Conservation (phyloP, 345 rosid species). For the Psidium guajava region DNA sequence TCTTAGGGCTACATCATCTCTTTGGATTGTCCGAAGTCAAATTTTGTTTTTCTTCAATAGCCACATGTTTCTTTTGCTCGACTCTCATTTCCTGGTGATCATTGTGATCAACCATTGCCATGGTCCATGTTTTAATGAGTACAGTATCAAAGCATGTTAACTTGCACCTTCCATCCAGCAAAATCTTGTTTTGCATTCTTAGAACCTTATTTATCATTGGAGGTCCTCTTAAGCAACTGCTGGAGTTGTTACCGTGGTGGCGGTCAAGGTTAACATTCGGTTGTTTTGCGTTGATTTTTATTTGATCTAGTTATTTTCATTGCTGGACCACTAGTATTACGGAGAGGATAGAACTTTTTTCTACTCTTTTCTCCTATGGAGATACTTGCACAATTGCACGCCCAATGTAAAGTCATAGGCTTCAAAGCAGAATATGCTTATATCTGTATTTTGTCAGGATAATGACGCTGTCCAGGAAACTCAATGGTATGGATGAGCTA, state of each 20-base stretch:
- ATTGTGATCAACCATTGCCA: background rate
- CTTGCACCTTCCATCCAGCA: background rate
- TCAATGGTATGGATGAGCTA: conserved; percentile 63
- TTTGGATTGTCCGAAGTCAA: background rate
- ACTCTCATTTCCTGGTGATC: background rate
- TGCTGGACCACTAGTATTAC: background rate
- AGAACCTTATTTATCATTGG: background rate
- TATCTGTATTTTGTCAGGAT: conserved; percentile 30
- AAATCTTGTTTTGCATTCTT: background rate
- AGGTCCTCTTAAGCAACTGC: background rate
- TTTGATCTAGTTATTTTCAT: background rate
- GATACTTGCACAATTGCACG: background rate
- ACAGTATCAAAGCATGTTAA: background rate
- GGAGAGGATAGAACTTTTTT: background rate
- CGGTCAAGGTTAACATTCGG: background rate
- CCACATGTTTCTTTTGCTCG: background rate
- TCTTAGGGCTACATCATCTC: background rate
- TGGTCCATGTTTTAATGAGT: background rate
- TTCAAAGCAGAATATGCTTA: background rate
- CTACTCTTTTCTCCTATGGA: background rate
- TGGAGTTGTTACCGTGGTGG: background rate
- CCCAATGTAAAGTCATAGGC: background rate
- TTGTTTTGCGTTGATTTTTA: background rate
- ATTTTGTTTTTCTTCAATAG: background rate
- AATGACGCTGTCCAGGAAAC: conserved; percentile 76